Evolutionary conservation across 78 protist genomes (phyloP).

Genomic region (Diacronema lutheri): DNA sequence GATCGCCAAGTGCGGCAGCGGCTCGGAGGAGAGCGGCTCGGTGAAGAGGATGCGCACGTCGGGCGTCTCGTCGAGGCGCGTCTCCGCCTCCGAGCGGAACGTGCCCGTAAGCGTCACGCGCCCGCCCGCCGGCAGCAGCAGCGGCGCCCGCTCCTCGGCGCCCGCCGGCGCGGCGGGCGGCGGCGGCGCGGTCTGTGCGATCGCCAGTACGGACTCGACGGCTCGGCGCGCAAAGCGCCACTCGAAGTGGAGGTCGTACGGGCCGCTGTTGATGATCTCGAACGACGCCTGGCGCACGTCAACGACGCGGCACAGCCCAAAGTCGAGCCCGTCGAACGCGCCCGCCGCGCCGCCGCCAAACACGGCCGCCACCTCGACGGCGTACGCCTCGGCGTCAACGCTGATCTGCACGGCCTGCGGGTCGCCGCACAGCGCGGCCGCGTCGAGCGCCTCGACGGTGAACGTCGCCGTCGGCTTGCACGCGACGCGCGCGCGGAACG

Average conservation of each 20-base stretch:
- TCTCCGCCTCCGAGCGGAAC: neutral
- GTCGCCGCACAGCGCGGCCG: neutral
- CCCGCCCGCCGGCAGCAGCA: neutral
- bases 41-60: slow-evolving; percentile 36
- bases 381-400: slow-evolving; percentile 54
- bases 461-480: neutral
- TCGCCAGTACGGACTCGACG: too few relatives aligned
- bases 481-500: slow-evolving; percentile 22
- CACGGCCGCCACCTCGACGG: slow-evolving; percentile 32
- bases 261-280: slow-evolving; percentile 50
- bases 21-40: slow-evolving; percentile 10
- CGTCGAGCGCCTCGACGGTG: slow-evolving; percentile 32
- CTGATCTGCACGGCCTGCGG: neutral
- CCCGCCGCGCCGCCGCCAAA: slow-evolving; percentile 20
- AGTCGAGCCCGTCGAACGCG: slow-evolving; percentile 35
- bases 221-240: neutral
- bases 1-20: neutral
- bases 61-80: neutral
- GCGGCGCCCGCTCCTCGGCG: too few relatives aligned
- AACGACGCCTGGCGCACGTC: neutral
- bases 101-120: neutral
- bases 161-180: too few relatives aligned
- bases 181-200: too few relatives aligned
- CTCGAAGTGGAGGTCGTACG: slow-evolving; percentile 49
- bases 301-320: slow-evolving; percentile 14